These are phyloP conservation scores for Pythium volutum DNA, from an alignment of 352 stramenopile genomes.

Conservation along the genomic window DNA sequence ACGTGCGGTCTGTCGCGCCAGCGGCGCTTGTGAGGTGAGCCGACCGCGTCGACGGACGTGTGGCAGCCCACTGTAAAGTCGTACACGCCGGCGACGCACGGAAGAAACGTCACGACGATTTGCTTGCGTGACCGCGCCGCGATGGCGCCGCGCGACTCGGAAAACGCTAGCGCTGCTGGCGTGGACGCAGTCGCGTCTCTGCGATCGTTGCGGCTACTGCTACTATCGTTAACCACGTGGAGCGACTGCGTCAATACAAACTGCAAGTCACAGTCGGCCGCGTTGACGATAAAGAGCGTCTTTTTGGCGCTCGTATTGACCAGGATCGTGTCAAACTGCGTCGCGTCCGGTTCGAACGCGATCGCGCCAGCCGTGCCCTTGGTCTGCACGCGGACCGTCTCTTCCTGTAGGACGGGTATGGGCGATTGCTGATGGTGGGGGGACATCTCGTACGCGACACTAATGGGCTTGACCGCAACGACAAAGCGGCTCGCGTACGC, in stretches of 20 bases:
- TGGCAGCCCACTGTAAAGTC: conserved; percentile 69
- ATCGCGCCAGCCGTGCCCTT: conserved; percentile 74
- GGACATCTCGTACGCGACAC: conserved; percentile 32
- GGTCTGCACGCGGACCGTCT: conserved; percentile 56
- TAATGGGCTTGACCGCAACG: conserved; percentile 70
- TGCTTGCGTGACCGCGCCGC: conserved; percentile 72
- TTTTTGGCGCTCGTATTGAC: conserved; percentile 78
- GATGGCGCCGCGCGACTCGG: conserved; percentile 58
- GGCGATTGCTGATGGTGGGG: conserved; percentile 2
- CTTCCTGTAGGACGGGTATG: conserved; percentile 60
- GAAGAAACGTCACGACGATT: conserved; percentile 76
- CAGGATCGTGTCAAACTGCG: conserved; percentile 82
- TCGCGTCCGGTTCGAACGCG: conserved; percentile 61
- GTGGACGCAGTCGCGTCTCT: neutral
- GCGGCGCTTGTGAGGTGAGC: conserved; percentile 7
- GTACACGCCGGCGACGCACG: conserved; percentile 58
- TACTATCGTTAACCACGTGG: conserved; percentile 20
- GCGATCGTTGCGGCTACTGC: no score
- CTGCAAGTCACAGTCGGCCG: conserved; percentile 72
- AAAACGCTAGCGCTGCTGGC: conserved; percentile 45
- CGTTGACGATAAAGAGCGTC: conserved; percentile 69
- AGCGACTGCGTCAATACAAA: conserved; percentile 47
- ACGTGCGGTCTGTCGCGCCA: conserved; percentile 23
- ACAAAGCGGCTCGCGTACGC: conserved; percentile 74
- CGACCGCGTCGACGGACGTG: conserved; percentile 24